These are phyloP conservation scores for Wallacemonas sp. DNA, from an alignment of 208 protist genomes.

Conservation along the genomic window DNA sequence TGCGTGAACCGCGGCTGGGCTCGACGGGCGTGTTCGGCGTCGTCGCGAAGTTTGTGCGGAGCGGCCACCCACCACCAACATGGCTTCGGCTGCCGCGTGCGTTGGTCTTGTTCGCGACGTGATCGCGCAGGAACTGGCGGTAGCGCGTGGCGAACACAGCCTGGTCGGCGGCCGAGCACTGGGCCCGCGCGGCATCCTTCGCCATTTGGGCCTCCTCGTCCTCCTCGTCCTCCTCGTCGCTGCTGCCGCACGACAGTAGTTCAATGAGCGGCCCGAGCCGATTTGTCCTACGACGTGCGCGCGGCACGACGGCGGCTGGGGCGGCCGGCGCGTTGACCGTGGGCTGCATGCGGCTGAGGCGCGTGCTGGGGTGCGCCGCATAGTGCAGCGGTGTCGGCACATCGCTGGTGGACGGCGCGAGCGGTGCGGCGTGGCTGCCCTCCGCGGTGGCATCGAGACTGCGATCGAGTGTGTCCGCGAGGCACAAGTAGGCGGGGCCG, in stretches of 20 bases:
- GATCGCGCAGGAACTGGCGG: constrained; percentile 3
- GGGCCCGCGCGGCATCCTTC: not conserved
- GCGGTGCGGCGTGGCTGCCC: too few relatives aligned
- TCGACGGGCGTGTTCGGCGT: too few relatives aligned
- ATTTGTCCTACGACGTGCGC: not conserved
- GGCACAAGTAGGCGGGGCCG: constrained; percentile 9
- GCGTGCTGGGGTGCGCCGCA: too few relatives aligned
- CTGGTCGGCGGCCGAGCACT: constrained; percentile 4
- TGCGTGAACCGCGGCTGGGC: too few relatives aligned
- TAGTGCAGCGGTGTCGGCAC: too few relatives aligned
- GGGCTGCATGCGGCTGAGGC: too few relatives aligned
- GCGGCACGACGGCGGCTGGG: too few relatives aligned
- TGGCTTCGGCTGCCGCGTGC: not conserved
- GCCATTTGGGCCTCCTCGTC: not conserved
- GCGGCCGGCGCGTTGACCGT: too few relatives aligned
- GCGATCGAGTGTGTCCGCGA: not conserved
- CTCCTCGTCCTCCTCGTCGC: constrained; percentile 10
- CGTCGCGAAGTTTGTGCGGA: too few relatives aligned
- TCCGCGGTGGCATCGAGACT: not conserved
- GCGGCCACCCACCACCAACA: too few relatives aligned
- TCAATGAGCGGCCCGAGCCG: constrained; percentile 5
- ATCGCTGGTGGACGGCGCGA: not conserved
- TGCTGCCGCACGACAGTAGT: constrained; percentile 6
- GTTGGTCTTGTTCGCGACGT: not conserved
- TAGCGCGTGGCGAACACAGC: constrained; percentile 11